These are phyloP conservation scores for Tetraselmis chui DNA, from an alignment of 139 green algal species.

Conservation along the genomic window DNA sequence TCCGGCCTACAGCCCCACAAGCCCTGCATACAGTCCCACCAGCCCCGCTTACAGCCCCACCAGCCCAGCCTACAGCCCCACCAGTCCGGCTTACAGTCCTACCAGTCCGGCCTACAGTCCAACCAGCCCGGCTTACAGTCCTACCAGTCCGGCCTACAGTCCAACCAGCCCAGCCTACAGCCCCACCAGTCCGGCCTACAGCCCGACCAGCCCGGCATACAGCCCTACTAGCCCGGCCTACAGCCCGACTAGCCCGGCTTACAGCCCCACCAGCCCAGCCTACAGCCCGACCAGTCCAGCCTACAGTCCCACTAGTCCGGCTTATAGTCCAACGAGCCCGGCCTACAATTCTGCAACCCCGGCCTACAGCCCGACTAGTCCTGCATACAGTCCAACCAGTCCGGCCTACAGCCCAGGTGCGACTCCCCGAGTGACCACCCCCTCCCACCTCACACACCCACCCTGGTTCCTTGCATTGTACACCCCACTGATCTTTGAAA, in stretches of 20 bases:
- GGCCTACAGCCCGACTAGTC: slow-evolving; percentile 23
- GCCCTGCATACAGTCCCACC: slow-evolving; percentile 49
- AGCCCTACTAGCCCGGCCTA: slow-evolving; percentile 15
- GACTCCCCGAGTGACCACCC: slow-evolving; percentile 10
- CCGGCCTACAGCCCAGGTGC: slow-evolving; percentile 30
- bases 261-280: slow-evolving; percentile 22
- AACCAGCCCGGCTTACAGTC: slow-evolving; percentile 42
- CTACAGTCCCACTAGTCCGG: slow-evolving; percentile 42
- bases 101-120: slow-evolving; percentile 36
- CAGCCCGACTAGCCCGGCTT: slow-evolving; percentile 23
- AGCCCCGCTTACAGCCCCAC: slow-evolving; percentile 54
- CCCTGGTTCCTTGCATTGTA: slow-evolving; percentile 36
- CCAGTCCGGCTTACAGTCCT: slow-evolving; percentile 42
- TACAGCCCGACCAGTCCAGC: slow-evolving; percentile 25
- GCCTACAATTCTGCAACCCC: slow-evolving; percentile 41
- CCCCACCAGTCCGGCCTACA: slow-evolving; percentile 16
- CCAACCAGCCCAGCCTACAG: slow-evolving; percentile 28
- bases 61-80: slow-evolving; percentile 49
- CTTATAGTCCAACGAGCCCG: slow-evolving; percentile 19
- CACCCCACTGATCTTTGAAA: neutral
- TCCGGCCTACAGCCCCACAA: slow-evolving; percentile 60
- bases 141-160: slow-evolving; percentile 36
- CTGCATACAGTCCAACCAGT: slow-evolving; percentile 11
- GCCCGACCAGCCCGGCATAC: slow-evolving; percentile 10
- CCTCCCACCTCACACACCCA: slow-evolving; percentile 43